Base-by-base conservation (phyloP, 768 basidiomycete genomes). In the Suillus decipiens region DNA sequence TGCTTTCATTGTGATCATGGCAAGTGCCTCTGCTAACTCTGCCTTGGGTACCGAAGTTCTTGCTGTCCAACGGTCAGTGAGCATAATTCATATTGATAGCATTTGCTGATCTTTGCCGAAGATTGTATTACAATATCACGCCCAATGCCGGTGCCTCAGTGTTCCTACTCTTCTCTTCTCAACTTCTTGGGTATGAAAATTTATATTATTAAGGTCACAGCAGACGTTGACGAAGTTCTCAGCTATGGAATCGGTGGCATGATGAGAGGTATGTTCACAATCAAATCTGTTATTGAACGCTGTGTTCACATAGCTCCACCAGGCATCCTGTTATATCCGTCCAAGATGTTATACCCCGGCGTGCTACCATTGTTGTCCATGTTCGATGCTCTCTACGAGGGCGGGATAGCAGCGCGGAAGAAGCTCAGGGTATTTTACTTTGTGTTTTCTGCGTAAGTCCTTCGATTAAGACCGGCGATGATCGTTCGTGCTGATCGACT, bases 281-380 rank as follows among this genome's bases (percentile, higher is more conserved):
- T 37, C 39, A 12, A 59, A n/a, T 51, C 34, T 60, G 5, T 17
- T 33, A 11, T 28, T 17, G 28, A 50, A 28, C 19, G 10, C 8
- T 9, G 42, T 47, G 34, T 45, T 51, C 9, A 53, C 7, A 55
- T 34, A 48, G 53, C 62, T 15, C 55, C 62, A 12, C 42, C 41
- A 82, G 80, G 74, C 22, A 75, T 82, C 19, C 70, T 84, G 33
- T 72, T 84, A n/a, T 83, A 83, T 69, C 83, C 83, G 1, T 81
- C 83, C 14, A 82, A 82, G 69, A 83, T 83, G 81, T 66, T 84
- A 24, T 84, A 83, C 61, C 83, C 83, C 0, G 75, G 71, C 24
- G 73, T 79, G n/a, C 66, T 84, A 11, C 83, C 83, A 2, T 63
- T 82, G 2, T 77, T 82, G 9, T 79, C 81, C 41, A 80, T 83